Base-by-base conservation (phyloP, 192 early-diverging fungal species). In the Pecoramyces ruminantium region DNA sequence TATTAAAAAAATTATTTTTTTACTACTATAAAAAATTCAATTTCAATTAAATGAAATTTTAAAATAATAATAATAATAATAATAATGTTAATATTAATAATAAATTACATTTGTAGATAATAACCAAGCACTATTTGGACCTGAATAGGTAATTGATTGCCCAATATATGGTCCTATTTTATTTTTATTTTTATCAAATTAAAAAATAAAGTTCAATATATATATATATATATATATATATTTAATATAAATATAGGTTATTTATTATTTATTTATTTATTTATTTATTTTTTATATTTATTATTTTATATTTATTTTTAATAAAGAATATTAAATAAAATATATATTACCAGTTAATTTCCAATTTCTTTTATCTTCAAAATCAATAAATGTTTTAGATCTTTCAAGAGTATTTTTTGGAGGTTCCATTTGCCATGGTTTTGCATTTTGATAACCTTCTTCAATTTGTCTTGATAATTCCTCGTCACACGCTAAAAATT, bases 401-500 rank as follows among this genome's bases (percentile, higher is more conserved):
- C n/a, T 40, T 79, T 34, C 30, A 34, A 25, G 0, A 38, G 5
- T 17, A 40, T 34, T 34, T 79, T 34, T 83, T 30, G 51, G 21
- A 28, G 85, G 29, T 77, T 84, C 79, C 42, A 29, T 30, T n/a
- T 30, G 28, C 77, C 78, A 86, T 3, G 86, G 86, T 38, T 85
- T 78, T 30, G 82, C 81, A 78, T 87, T 88, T 90, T 85, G 86
- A 83, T 94, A 95, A 30, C 95, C 95, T 51, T 91, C 88, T 86
- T 96, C 94, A 30, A 95, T 87, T 85, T 96, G 95, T 38, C 90
- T 83, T 2, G 93, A 82, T 17, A 96, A 82, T 79, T 93, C 95
- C 78, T 93, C 94, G 79, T 95, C 92, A 84, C 95, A 96, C 14
- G 95, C 94, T 15, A 91, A 77, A 82, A 90, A 93, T 58, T 91